phyloP scores from a whole-genome alignment of 805 yeast species.

The Sugiyamaella mastotermitis region DNA sequence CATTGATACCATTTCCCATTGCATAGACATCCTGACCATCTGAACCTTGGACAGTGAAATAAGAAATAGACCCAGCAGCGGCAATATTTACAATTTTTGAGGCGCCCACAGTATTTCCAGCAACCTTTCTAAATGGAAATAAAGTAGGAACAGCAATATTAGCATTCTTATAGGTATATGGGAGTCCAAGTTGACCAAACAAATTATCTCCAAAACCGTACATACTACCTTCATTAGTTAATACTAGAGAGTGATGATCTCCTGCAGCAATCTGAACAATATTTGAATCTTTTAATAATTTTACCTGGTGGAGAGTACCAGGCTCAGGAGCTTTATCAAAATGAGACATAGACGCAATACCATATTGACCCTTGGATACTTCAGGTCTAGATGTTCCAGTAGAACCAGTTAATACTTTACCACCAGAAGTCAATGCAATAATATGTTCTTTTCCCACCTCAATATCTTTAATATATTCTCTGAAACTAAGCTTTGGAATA shows the following conservation, averaged over 20 bases:
- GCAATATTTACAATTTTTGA: slow-evolving; percentile 37
- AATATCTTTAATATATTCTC: slow-evolving; percentile 49
- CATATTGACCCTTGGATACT: slow-evolving; percentile 67
- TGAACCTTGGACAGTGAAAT: slow-evolving; percentile 32
- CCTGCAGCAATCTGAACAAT: slow-evolving; percentile 69
- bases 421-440: slow-evolving; percentile 51
- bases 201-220: slow-evolving; percentile 84
- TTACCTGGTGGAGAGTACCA: slow-evolving; percentile 48
- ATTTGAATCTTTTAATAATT: slow-evolving; percentile 46
- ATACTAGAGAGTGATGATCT: slow-evolving; percentile 60
- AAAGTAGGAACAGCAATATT: slow-evolving; percentile 63
- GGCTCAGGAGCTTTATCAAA: slow-evolving; percentile 48
- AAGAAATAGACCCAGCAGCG: slow-evolving; percentile 69
- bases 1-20: slow-evolving; percentile 81
- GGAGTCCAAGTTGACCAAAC: slow-evolving; percentile 78
- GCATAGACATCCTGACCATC: slow-evolving; percentile 37
- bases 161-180: slow-evolving; percentile 60
- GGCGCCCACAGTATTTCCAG: slow-evolving; percentile 39
- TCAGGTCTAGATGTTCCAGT: slow-evolving; percentile 38
- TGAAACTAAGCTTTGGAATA: slow-evolving; percentile 26
- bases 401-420: slow-evolving; percentile 56
- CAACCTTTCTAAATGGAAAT: slow-evolving; percentile 38
- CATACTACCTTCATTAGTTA: slow-evolving; percentile 61
- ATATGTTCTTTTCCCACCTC: slow-evolving; percentile 64
- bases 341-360: slow-evolving; percentile 68